These are phyloP conservation scores for Coniochaeta hoffmannii DNA, from an alignment of 2,329 filamentous ascomycete species.

Conservation along the genomic window DNA sequence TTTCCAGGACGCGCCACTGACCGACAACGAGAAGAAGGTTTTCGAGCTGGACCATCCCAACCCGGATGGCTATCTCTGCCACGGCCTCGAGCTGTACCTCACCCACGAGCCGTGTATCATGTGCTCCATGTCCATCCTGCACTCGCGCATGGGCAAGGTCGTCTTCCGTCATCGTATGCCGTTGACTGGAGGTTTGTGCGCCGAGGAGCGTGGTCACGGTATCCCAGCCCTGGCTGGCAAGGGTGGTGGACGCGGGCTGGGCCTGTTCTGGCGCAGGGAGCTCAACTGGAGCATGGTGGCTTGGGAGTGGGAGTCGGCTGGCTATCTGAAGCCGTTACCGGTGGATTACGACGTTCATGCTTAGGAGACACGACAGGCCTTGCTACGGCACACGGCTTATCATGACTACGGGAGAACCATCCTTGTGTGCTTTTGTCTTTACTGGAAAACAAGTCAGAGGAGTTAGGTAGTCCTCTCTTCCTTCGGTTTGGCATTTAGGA, in stretches of 20 bases:
- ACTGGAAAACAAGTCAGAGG: slow-evolving; percentile 32
- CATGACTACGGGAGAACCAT: slow-evolving; percentile 10
- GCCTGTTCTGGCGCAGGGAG: slow-evolving; percentile 66
- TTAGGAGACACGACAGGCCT: slow-evolving; percentile 13
- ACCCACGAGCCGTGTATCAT: slow-evolving; percentile 95
- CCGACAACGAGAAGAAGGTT: slow-evolving; percentile 56
- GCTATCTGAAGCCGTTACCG: slow-evolving; percentile 24
- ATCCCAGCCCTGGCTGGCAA: slow-evolving; percentile 27
- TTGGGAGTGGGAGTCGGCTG: slow-evolving; percentile 62
- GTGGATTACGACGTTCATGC: slow-evolving; percentile 44
- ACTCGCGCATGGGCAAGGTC: slow-evolving; percentile 83
- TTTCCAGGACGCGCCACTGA: slow-evolving; percentile 62
- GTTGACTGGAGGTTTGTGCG: slow-evolving; percentile 73
- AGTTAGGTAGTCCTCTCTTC: slow-evolving; percentile 42
- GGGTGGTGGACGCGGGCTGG: slow-evolving; percentile 52
- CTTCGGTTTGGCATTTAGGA: slow-evolving; percentile 17
- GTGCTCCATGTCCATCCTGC: slow-evolving; percentile 93
- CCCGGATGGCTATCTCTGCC: slow-evolving; percentile 84
- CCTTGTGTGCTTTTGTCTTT: slow-evolving; percentile 14
- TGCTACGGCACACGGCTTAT: slow-evolving; percentile 3
- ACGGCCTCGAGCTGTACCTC: slow-evolving; percentile 86
- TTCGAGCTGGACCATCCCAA: slow-evolving; percentile 58
- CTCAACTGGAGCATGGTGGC: slow-evolving; percentile 80
- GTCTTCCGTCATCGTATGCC: slow-evolving; percentile 76
- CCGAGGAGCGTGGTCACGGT: slow-evolving; percentile 57